phyloP scores from a whole-genome alignment of 805 yeast genomes.

The Wickerhamomyces bisporus region DNA sequence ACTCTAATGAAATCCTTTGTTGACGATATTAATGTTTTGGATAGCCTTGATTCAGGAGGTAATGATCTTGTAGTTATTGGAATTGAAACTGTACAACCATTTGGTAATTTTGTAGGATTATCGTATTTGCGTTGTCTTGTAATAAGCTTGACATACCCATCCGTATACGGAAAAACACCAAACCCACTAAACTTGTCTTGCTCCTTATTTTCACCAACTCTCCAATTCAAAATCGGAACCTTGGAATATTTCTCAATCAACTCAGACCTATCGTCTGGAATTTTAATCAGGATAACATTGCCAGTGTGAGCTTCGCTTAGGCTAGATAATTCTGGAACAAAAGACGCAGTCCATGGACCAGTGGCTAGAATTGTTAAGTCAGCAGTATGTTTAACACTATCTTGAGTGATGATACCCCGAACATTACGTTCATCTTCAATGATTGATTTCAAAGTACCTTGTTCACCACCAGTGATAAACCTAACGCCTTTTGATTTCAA shows the following conservation, averaged over 20 bases:
- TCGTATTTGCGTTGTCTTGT: slow-evolving; percentile 32
- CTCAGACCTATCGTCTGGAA: slow-evolving; percentile 32
- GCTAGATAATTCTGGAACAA: slow-evolving; percentile 25
- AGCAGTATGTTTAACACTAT: slow-evolving; percentile 20
- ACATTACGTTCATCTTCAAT: slow-evolving; percentile 14
- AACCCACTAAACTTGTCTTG: slow-evolving; percentile 27
- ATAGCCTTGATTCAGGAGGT: slow-evolving; percentile 20
- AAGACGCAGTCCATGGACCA: slow-evolving; percentile 23
- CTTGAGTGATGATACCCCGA: slow-evolving; percentile 21
- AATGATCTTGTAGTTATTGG: slow-evolving; percentile 25
- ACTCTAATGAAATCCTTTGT: slow-evolving; percentile 14
- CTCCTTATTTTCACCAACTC: slow-evolving; percentile 27
- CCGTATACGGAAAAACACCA: slow-evolving; percentile 30
- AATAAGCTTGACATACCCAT: slow-evolving; percentile 32
- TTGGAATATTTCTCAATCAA: slow-evolving; percentile 29
- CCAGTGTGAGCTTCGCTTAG: slow-evolving; percentile 33
- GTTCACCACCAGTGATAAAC: slow-evolving; percentile 27
- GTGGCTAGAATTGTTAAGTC: slow-evolving; percentile 15
- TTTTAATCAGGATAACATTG: slow-evolving; percentile 29
- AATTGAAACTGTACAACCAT: slow-evolving; percentile 25
- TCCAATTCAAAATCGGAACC: slow-evolving; percentile 34
- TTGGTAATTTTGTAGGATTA: slow-evolving; percentile 22
- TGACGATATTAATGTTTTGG: slow-evolving; percentile 24
- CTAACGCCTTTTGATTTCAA: slow-evolving; percentile 29
- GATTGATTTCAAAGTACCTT: slow-evolving; percentile 24